These are phyloP conservation scores for Strigomonas culicis DNA, from an alignment of 208 protist species.

Conservation along the genomic window DNA sequence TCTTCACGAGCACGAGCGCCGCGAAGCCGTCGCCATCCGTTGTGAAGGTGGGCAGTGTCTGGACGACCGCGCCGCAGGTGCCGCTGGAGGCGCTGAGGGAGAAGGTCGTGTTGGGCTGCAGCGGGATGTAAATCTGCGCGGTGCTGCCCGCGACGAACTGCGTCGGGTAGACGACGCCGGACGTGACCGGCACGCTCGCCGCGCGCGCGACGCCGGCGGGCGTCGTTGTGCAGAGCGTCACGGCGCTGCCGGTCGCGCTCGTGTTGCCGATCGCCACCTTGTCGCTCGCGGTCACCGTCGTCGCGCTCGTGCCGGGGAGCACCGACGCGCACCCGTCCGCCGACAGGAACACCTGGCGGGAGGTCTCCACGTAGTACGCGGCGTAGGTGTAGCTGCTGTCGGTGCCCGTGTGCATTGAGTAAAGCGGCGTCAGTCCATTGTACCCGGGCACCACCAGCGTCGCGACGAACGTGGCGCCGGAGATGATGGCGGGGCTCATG, in stretches of 20 bases:
- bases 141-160: constrained; percentile 38
- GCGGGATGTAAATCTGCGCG: constrained; percentile 42
- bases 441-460: constrained; percentile 23
- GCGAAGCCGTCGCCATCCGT: constrained; percentile 47
- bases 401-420: constrained; percentile 46
- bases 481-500: constrained; percentile 39
- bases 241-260: constrained; percentile 4
- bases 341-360: constrained; percentile 47
- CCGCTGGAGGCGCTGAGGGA: constrained; percentile 25
- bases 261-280: constrained; percentile 23
- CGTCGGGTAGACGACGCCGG: constrained; percentile 38
- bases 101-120: constrained; percentile 32
- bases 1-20: constrained; percentile 25
- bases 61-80: constrained; percentile 18
- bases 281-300: constrained; percentile 15
- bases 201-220: constrained; percentile 26
- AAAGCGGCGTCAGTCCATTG: constrained; percentile 23
- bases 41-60: constrained; percentile 35
- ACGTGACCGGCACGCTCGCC: constrained; percentile 25
- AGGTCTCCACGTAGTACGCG: constrained; percentile 25
- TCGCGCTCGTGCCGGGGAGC: constrained; percentile 16
- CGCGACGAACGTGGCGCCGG: constrained; percentile 29
- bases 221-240: constrained; percentile 37
- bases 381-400: constrained; percentile 33
- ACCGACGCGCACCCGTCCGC: constrained; percentile 23